These are phyloP conservation scores for Dichotomopilus funicola DNA, from an alignment of 2,329 filamentous ascomycete species.

Conservation along the genomic window DNA sequence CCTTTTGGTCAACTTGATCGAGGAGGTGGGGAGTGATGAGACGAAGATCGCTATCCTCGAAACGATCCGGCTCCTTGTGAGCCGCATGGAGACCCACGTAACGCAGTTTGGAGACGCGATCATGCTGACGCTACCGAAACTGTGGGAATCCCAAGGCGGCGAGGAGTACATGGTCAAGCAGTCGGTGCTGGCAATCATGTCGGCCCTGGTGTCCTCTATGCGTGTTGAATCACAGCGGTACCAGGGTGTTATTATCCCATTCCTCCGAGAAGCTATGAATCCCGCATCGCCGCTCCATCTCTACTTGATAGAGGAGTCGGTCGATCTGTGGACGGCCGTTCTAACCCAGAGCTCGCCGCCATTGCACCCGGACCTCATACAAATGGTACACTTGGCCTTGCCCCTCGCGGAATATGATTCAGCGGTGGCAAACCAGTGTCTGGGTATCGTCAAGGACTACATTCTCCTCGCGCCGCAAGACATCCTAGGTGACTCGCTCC, in stretches of 20 bases:
- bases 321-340: constrained; percentile 82
- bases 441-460: constrained; percentile 64
- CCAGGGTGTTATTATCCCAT: constrained; percentile 71
- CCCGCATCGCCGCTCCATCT: constrained; percentile 67
- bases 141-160: constrained; percentile 75
- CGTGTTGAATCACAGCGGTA: constrained; percentile 70
- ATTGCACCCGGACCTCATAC: constrained; percentile 53
- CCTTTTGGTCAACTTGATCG: constrained; percentile 68
- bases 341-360: constrained; percentile 59
- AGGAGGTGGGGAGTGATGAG: constrained; percentile 74
- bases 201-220: constrained; percentile 80
- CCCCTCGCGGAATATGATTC: constrained; percentile 61
- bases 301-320: constrained; percentile 83
- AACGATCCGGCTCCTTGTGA: constrained; percentile 74
- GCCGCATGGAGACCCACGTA: constrained; percentile 70
- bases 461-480: constrained; percentile 63
- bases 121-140: constrained; percentile 67
- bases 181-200: constrained; percentile 77
- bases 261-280: constrained; percentile 74
- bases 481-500: constrained; percentile 52
- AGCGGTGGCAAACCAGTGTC: constrained; percentile 54
- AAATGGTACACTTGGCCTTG: constrained; percentile 56
- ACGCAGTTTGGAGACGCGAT: constrained; percentile 69
- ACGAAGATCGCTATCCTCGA: constrained; percentile 87
- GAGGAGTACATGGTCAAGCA: constrained; percentile 93